Evolutionary conservation across 202 grass and related monocot genomes (phyloP).

Genomic region (Schoenoplectus triqueter): DNA sequence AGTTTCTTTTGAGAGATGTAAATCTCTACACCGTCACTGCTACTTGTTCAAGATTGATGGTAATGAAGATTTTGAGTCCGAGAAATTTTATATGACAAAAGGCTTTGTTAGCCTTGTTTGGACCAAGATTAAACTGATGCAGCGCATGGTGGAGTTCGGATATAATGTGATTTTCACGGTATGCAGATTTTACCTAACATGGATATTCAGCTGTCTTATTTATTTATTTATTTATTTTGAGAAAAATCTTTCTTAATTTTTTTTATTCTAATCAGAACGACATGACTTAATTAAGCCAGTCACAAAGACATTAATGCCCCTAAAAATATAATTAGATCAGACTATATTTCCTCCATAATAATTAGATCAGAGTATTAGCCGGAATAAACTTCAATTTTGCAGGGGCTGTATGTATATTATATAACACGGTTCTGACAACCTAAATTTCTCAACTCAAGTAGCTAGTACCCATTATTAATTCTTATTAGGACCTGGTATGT

Average conservation of each 20-base stretch:
- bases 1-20: constrained; percentile 51
- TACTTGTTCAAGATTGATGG: constrained; percentile 54
- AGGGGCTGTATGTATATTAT: not conserved
- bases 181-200: not conserved
- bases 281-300: too few species aligned
- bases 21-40: constrained; percentile 56
- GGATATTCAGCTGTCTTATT: not conserved
- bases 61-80: constrained; percentile 42
- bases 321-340: too few species aligned
- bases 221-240: not conserved
- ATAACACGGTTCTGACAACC: not conserved
- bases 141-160: constrained; percentile 68
- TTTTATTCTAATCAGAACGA: too few species aligned
- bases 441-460: not conserved
- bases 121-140: constrained; percentile 58
- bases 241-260: too few species aligned
- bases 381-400: not conserved
- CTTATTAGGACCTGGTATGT: too few species aligned
- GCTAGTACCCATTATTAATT: not conserved
- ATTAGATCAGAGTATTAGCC: not conserved
- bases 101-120: constrained; percentile 75
- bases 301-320: too few species aligned
- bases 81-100: constrained; percentile 58
- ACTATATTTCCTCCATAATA: too few species aligned
- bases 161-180: constrained; percentile 87